Conservation (phyloP, 352 stramenopile genomes). For the Nothophytophthora sp. region DNA sequence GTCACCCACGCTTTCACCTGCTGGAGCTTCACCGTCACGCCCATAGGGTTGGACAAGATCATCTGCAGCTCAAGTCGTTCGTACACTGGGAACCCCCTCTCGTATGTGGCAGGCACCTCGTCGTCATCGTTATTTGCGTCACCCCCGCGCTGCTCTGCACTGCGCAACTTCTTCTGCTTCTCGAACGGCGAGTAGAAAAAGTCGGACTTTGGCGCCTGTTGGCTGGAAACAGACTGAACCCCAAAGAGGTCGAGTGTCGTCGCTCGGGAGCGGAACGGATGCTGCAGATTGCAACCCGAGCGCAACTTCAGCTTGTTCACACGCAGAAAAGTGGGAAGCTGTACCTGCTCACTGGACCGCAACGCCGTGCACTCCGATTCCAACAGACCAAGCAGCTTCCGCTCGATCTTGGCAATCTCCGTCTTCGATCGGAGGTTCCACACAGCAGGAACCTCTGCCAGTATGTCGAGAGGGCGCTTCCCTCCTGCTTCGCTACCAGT, state of each 20-base stretch:
- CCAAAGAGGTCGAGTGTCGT: constrained; percentile 40
- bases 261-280: constrained; percentile 41
- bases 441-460: constrained; percentile 14
- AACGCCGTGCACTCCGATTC: constrained; percentile 59
- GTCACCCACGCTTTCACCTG: constrained; percentile 59
- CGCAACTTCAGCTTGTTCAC: constrained; percentile 59
- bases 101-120: constrained; percentile 26
- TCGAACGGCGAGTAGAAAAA: constrained; percentile 71
- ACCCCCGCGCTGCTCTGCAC: constrained; percentile 2
- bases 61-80: constrained; percentile 65
- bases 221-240: constrained; percentile 9
- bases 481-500: constrained; percentile 12
- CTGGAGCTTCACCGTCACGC: constrained; percentile 62
- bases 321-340: constrained; percentile 54
- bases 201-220: constrained; percentile 31
- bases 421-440: constrained; percentile 66
- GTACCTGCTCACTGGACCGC: constrained; percentile 50
- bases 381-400: constrained; percentile 46
- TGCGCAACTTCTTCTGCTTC: constrained; percentile 35
- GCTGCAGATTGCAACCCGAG: constrained; percentile 25
- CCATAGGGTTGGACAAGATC: constrained; percentile 64
- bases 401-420: constrained; percentile 62
- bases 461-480: constrained; percentile 2
- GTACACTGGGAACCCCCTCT: constrained; percentile 48
- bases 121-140: constrained; percentile 13